These are phyloP conservation scores for Stachybotrys echinatus DNA, from an alignment of 2,329 filamentous ascomycete genomes.

Conservation along the genomic window DNA sequence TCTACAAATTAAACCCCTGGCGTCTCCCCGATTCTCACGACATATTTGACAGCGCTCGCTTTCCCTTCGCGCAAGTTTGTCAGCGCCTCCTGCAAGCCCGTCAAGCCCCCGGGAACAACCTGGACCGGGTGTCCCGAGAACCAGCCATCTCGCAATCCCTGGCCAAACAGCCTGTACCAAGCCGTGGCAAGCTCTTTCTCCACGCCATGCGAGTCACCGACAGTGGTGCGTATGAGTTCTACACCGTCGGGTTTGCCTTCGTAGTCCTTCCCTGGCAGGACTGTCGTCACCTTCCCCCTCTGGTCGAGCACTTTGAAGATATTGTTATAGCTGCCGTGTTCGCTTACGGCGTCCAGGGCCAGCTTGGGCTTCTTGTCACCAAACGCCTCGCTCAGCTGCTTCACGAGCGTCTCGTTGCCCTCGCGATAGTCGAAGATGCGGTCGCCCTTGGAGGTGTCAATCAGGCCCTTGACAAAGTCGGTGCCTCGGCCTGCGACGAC, in stretches of 20 bases:
- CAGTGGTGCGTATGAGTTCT: background rate
- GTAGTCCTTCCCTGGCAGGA: background rate
- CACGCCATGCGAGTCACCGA: background rate
- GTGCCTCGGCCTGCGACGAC: background rate
- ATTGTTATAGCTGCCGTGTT: background rate
- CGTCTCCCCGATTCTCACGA: background rate
- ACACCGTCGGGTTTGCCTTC: background rate
- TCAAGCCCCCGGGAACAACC: background rate
- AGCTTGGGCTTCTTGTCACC: background rate
- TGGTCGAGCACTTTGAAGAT: background rate
- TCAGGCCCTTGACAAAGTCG: slow-evolving; percentile 7
- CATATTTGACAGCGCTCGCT: slow-evolving; percentile 1
- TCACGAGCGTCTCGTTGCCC: background rate
- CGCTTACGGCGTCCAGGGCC: background rate
- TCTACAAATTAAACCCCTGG: background rate
- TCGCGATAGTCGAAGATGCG: background rate
- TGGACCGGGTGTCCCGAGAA: background rate
- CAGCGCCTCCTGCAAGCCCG: background rate
- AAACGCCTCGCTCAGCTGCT: background rate
- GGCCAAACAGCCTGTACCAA: background rate
- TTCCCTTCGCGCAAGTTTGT: background rate
- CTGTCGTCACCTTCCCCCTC: background rate
- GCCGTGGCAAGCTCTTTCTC: background rate
- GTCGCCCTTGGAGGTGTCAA: background rate
- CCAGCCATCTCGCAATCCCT: background rate